These are phyloP conservation scores for Thelephora terrestris DNA, from an alignment of 1,284 basidiomycete species.

Conservation along the genomic window DNA sequence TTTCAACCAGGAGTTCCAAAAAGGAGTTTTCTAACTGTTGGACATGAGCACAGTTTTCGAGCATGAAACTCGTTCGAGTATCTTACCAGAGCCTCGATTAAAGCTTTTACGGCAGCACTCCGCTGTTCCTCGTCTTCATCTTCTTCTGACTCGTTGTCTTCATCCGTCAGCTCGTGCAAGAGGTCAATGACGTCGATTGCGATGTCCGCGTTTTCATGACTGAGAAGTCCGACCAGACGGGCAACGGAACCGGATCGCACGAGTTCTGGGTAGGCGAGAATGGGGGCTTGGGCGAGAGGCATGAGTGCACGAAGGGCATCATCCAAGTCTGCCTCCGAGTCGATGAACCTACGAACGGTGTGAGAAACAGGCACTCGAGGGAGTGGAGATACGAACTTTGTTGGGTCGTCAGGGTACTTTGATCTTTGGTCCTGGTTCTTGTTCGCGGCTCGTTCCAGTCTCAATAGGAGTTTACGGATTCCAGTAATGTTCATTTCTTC, in stretches of 20 bases:
- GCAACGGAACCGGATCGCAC: constrained; percentile 64
- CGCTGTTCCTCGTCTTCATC: constrained; percentile 52
- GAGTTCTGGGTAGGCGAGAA: constrained; percentile 83
- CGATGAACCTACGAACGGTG: constrained; percentile 71
- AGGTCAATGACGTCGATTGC: constrained; percentile 87
- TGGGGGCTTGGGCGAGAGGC: constrained; percentile 82
- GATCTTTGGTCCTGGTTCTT: constrained; percentile 95
- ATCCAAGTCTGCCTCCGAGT: constrained; percentile 95
- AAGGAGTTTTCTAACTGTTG: constrained; percentile 70
- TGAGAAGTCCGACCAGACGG: constrained; percentile 74
- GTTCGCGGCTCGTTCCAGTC: constrained; percentile 81
- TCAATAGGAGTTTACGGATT: constrained; percentile 67
- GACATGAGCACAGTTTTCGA: background rate
- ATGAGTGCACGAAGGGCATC: constrained; percentile 76
- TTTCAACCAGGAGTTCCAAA: constrained; percentile 85
- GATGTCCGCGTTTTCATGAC: constrained; percentile 91
- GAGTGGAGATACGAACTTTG: constrained; percentile 50
- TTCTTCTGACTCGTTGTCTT: constrained; percentile 75
- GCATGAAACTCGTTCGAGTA: background rate
- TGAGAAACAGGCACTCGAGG: constrained; percentile 3
- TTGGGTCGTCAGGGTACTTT: constrained; percentile 83
- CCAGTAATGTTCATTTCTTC: constrained; percentile 60
- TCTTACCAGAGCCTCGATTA: constrained; percentile 70
- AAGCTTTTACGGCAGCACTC: constrained; percentile 56
- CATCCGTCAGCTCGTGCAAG: constrained; percentile 91